Percentiles rank a stretch among this genome's conserved stretches.
These are phyloP conservation scores for Candida caryicola DNA, from an alignment of 805 yeast species.

Conservation along the genomic window DNA sequence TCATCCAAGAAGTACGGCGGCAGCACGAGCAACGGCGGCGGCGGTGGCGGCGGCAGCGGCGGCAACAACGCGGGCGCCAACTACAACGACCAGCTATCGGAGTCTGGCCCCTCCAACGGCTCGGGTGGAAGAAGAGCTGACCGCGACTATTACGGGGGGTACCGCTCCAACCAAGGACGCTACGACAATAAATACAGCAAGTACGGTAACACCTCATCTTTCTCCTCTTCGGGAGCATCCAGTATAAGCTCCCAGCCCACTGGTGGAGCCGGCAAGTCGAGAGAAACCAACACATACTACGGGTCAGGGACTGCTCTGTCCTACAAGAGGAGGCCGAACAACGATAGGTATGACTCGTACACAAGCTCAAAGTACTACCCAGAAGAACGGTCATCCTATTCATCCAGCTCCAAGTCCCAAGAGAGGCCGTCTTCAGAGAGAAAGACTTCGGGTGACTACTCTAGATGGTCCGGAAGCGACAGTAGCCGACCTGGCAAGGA, in stretches of 20 bases:
- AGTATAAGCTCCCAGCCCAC: background rate
- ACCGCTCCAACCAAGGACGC: constrained; percentile 9
- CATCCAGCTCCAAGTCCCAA: background rate
- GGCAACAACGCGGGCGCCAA: background rate
- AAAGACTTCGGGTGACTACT: background rate
- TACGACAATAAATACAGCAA: constrained; percentile 13
- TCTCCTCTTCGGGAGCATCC: background rate
- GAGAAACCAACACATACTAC: constrained; percentile 7
- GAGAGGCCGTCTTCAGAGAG: background rate
- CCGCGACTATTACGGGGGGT: constrained; percentile 14
- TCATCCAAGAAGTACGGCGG: constrained; percentile 8
- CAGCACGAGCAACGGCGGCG: background rate
- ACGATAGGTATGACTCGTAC: constrained; percentile 21
- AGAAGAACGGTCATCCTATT: background rate
- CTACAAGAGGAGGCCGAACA: constrained; percentile 14
- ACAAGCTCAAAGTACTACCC: constrained; percentile 12
- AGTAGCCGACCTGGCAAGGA: background rate
- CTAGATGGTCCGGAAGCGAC: background rate
- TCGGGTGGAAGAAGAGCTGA: constrained; percentile 8
- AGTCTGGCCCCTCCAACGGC: background rate
- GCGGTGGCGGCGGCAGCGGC: constrained; percentile 2
- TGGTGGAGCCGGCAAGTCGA: background rate
- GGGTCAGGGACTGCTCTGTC: constrained; percentile 3
- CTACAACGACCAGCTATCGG: constrained; percentile 1
- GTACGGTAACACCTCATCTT: constrained; percentile 6